phyloP scores from a whole-genome alignment of 2,329 filamentous ascomycete genomes.

The Cladosporium halotolerans region DNA sequence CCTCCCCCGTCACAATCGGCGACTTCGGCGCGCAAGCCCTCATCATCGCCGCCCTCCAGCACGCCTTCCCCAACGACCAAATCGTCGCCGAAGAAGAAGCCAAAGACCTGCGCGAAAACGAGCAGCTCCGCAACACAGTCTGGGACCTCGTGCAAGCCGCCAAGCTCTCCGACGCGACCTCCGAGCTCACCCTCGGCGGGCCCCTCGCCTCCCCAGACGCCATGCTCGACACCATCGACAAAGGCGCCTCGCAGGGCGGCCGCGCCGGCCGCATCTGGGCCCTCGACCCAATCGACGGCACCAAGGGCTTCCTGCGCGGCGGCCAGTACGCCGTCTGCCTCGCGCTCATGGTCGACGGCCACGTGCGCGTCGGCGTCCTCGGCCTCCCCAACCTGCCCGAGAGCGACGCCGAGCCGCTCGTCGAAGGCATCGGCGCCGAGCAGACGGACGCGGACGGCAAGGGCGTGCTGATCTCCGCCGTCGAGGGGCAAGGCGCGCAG shows the following conservation, averaged over 20 bases:
- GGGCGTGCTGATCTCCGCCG: conserved; percentile 83
- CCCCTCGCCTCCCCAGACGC: conserved; percentile 58
- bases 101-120: conserved; percentile 66
- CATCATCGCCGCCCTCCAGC: conserved; percentile 82
- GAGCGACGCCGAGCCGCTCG: conserved; percentile 67
- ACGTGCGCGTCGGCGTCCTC: conserved; percentile 89
- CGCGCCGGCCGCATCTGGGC: conserved; percentile 80
- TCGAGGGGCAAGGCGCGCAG: conserved; percentile 71
- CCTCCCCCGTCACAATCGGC: conserved; percentile 93
- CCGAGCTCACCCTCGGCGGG: conserved; percentile 64
- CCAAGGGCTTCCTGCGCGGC: conserved; percentile 91
- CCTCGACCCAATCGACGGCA: conserved; percentile 95
- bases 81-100: conserved; percentile 96
- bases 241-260: conserved; percentile 63
- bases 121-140: conserved; percentile 64
- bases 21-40: conserved; percentile 97
- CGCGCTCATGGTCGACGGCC: conserved; percentile 82
- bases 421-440: conserved; percentile 65
- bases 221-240: conserved; percentile 55
- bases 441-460: conserved; percentile 67
- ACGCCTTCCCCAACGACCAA: conserved; percentile 83
- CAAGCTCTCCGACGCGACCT: conserved; percentile 59
- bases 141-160: conserved; percentile 76
- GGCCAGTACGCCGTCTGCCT: conserved; percentile 97
- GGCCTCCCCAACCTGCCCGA: conserved; percentile 93